These are phyloP conservation scores for Nakaseomyces nivariensis DNA, from an alignment of 1,139 yeast genomes.

Conservation along the genomic window DNA sequence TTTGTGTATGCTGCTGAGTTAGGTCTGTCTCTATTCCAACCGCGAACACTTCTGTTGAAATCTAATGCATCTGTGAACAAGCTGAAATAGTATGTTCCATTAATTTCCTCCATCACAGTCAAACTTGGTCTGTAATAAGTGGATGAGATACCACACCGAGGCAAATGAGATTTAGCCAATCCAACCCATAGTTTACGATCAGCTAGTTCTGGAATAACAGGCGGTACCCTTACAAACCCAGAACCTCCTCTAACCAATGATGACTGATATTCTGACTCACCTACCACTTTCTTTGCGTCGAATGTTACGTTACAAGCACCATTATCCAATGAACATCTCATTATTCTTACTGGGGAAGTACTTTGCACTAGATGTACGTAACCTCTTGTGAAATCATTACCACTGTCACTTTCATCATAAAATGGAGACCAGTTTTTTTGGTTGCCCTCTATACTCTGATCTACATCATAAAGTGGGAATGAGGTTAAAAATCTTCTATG, in stretches of 20 bases:
- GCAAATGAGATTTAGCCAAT: background rate
- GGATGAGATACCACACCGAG: background rate
- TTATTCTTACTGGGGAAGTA: conserved; percentile 35
- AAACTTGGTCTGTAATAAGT: background rate
- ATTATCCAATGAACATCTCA: conserved; percentile 34
- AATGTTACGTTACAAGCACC: conserved; percentile 31
- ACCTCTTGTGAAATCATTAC: conserved; percentile 11
- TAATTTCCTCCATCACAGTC: background rate
- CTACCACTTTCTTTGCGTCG: background rate
- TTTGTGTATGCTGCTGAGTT: background rate
- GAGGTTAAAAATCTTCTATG: background rate
- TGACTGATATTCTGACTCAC: background rate
- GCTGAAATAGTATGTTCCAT: background rate
- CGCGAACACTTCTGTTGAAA: background rate
- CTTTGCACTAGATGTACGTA: conserved; percentile 35
- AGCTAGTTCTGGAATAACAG: background rate
- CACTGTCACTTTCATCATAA: conserved; percentile 1
- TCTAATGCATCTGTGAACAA: background rate
- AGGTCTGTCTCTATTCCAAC: background rate
- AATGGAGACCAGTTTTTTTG: conserved; percentile 6
- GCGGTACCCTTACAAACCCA: background rate
- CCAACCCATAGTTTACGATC: conserved; percentile 1
- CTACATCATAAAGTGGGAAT: background rate
- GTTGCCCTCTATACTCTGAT: background rate
- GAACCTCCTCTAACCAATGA: background rate